Evolutionary conservation across 306 rosid species (phyloP).

Genomic region (Malus sieversii): DNA sequence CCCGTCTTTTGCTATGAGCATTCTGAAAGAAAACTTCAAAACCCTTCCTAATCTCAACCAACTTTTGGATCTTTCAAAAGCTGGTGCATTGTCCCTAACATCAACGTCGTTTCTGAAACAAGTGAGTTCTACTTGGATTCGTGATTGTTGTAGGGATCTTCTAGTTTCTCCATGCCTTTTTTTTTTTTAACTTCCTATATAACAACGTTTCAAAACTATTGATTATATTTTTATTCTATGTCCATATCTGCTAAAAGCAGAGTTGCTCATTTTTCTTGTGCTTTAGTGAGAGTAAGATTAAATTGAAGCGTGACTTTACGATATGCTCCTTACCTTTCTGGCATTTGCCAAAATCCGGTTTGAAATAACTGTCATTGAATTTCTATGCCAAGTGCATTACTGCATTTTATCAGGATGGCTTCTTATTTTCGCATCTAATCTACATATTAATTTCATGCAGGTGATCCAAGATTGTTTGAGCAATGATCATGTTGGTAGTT

Average conservation of each 20-base stretch:
- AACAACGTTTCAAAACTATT: no score
- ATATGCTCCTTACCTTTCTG: not conserved
- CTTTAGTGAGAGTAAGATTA: not conserved
- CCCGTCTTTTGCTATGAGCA: not conserved
- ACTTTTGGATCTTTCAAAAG: not conserved
- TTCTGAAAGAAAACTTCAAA: not conserved
- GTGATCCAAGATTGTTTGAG: slow-evolving; percentile 23
- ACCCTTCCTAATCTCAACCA: not conserved
- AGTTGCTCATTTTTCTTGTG: not conserved
- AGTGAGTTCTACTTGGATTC: not conserved
- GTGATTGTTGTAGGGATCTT: not conserved
- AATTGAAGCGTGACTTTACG: not conserved
- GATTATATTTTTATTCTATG: no score
- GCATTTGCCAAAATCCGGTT: not conserved
- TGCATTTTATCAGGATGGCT: not conserved
- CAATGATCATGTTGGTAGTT: slow-evolving; percentile 23
- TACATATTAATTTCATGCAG: slow-evolving; percentile 29
- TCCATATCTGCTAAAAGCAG: not conserved
- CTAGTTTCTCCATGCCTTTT: not conserved
- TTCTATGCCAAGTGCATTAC: not conserved
- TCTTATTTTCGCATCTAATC: slow-evolving; percentile 8
- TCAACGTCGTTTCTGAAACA: not conserved
- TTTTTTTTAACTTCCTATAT: not conserved
- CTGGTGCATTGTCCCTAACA: not conserved
- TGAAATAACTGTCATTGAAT: not conserved